A percentile compares a stretch with the other conserved stretches of the same genome.
Evolutionary conservation across 768 basidiomycete genomes (phyloP).

Genomic region (Lyophyllum semitale): DNA sequence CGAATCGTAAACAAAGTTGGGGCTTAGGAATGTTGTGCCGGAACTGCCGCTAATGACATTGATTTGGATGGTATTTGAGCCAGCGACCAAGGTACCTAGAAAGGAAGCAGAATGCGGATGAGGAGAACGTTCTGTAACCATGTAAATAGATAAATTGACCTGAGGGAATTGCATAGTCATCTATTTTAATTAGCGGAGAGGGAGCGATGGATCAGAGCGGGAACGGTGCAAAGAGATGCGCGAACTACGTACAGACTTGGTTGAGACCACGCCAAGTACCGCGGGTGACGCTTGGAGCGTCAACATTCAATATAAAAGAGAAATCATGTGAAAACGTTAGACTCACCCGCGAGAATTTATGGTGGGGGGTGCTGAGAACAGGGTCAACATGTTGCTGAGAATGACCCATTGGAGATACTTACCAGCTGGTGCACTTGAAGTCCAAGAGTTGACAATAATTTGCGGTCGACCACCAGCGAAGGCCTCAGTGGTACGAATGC

Average conservation of each 20-base stretch:
- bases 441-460: slow-evolving; percentile 45
- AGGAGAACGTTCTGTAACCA: background rate
- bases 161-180: slow-evolving; percentile 44
- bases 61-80: slow-evolving; percentile 45
- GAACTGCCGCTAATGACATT: slow-evolving; percentile 45
- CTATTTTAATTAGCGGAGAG: slow-evolving; percentile 15
- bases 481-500: slow-evolving; percentile 45
- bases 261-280: slow-evolving; percentile 54
- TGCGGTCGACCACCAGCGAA: slow-evolving; percentile 51
- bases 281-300: slow-evolving; percentile 38
- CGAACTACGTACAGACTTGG: slow-evolving; percentile 37
- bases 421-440: slow-evolving; percentile 41
- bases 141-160: slow-evolving; percentile 21
- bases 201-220: background rate
- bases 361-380: slow-evolving; percentile 32
- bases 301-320: background rate
- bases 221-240: background rate
- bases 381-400: background rate
- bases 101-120: background rate
- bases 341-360: slow-evolving; percentile 46
- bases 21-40: slow-evolving; percentile 45
- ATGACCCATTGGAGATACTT: slow-evolving; percentile 2
- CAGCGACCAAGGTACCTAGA: slow-evolving; percentile 37
- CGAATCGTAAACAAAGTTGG: slow-evolving; percentile 47
- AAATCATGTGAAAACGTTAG: background rate